These are phyloP conservation scores for Alternaria conjuncta DNA, from an alignment of 2,329 filamentous ascomycete species.

Conservation along the genomic window DNA sequence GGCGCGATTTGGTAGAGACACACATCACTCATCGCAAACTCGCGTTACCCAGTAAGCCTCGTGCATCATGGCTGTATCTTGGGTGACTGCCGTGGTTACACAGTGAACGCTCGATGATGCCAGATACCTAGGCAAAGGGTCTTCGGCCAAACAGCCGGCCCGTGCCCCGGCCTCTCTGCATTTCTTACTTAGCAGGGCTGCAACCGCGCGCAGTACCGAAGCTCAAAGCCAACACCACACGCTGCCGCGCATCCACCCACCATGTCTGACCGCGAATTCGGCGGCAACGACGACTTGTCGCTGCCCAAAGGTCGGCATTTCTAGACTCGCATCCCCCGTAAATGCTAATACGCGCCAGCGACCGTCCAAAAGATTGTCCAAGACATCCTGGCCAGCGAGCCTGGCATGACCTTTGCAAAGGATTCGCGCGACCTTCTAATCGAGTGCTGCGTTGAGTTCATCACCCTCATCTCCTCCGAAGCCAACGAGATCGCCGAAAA, in stretches of 20 bases:
- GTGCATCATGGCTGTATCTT: neutral
- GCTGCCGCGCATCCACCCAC: slow-evolving; percentile 25
- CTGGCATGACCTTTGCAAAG: slow-evolving; percentile 87
- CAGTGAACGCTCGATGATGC: neutral
- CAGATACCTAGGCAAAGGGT: slow-evolving; percentile 2
- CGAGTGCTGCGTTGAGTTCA: slow-evolving; percentile 99
- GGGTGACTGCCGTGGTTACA: neutral
- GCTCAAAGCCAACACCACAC: slow-evolving; percentile 12
- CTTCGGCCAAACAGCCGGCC: slow-evolving; percentile 18
- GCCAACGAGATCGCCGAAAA: slow-evolving; percentile 99
- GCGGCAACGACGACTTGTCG: slow-evolving; percentile 52
- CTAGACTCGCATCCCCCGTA: neutral
- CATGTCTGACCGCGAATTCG: slow-evolving; percentile 54
- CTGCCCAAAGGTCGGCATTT: slow-evolving; percentile 47
- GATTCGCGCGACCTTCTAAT: slow-evolving; percentile 95
- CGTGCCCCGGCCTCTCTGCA: slow-evolving; percentile 5
- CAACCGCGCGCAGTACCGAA: slow-evolving; percentile 4
- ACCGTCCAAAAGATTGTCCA: slow-evolving; percentile 85
- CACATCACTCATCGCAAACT: neutral
- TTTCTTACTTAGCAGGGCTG: slow-evolving; percentile 10
- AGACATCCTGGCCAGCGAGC: slow-evolving; percentile 82
- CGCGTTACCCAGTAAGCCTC: neutral
- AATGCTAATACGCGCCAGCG: slow-evolving; percentile 52
- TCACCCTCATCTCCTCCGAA: slow-evolving; percentile 97
- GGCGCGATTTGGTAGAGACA: neutral